These are phyloP conservation scores for Diaporthe helianthi DNA, from an alignment of 2,329 filamentous ascomycete genomes.

Conservation along the genomic window DNA sequence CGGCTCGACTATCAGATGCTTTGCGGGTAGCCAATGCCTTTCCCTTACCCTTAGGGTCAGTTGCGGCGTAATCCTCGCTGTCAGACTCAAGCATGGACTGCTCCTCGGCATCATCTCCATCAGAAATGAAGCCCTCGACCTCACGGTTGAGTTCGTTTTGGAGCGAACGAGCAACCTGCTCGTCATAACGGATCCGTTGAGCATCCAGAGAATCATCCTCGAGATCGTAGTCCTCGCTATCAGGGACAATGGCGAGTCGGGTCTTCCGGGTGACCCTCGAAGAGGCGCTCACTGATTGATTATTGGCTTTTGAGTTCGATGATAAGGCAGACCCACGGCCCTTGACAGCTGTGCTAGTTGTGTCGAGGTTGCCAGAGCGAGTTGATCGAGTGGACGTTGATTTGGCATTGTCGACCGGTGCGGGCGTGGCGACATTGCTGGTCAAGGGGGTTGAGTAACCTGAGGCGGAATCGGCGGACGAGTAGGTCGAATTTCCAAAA, in stretches of 20 bases:
- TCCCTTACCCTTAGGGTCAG: slow-evolving; percentile 32
- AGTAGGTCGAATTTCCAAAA: slow-evolving; percentile 43
- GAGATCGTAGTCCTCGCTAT: slow-evolving; percentile 51
- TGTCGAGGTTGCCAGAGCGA: slow-evolving; percentile 44
- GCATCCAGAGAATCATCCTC: slow-evolving; percentile 51
- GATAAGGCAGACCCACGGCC: slow-evolving; percentile 47
- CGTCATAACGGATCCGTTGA: slow-evolving; percentile 60
- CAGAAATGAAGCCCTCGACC: slow-evolving; percentile 28
- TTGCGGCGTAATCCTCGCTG: slow-evolving; percentile 26
- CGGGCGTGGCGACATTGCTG: slow-evolving; percentile 50
- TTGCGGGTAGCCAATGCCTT: slow-evolving; percentile 25
- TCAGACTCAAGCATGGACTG: slow-evolving; percentile 4
- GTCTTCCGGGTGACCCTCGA: slow-evolving; percentile 52
- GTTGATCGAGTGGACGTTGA: slow-evolving; percentile 26
- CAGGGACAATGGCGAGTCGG: slow-evolving; percentile 52
- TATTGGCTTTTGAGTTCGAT: slow-evolving; percentile 47
- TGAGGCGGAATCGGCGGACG: slow-evolving; percentile 42
- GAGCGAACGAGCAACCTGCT: slow-evolving; percentile 61
- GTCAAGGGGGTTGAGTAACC: slow-evolving; percentile 53
- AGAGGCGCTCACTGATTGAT: slow-evolving; percentile 41
- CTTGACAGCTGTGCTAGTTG: slow-evolving; percentile 42
- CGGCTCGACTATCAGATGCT: slow-evolving; percentile 1
- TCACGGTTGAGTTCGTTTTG: slow-evolving; percentile 53
- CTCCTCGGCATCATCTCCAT: slow-evolving; percentile 38
- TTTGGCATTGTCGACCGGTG: slow-evolving; percentile 37